A percentile compares a stretch with the other conserved stretches of the same genome.
These are phyloP conservation scores for Hypoxylon sp. DNA, from an alignment of 2,329 filamentous ascomycete species.

Conservation along the genomic window DNA sequence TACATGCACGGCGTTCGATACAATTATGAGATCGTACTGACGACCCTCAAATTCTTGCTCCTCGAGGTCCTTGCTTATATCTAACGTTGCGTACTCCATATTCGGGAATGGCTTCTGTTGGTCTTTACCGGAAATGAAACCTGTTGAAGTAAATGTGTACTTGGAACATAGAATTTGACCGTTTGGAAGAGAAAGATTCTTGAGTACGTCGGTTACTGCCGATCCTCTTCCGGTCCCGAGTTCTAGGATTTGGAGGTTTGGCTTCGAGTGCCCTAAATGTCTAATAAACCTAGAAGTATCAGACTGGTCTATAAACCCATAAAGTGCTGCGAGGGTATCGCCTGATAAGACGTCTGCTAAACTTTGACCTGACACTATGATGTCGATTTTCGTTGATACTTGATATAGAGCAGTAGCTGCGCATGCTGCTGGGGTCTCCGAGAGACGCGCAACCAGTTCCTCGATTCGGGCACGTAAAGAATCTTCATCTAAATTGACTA, in stretches of 20 bases:
- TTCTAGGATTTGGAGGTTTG: slow-evolving; percentile 31
- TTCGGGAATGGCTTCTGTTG: slow-evolving; percentile 24
- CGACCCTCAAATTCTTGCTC: slow-evolving; percentile 43
- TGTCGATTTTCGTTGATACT: slow-evolving; percentile 24
- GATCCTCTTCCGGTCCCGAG: slow-evolving; percentile 28
- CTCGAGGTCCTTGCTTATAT: slow-evolving; percentile 39
- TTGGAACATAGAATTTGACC: slow-evolving; percentile 28
- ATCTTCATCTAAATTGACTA: slow-evolving; percentile 9
- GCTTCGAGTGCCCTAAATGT: slow-evolving; percentile 24
- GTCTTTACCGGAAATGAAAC: slow-evolving; percentile 31
- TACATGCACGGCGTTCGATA: slow-evolving; percentile 42
- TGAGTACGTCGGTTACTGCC: slow-evolving; percentile 11
- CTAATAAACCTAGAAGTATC: slow-evolving; percentile 26
- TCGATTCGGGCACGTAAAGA: slow-evolving; percentile 13
- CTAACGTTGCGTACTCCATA: slow-evolving; percentile 40
- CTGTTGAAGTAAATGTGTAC: slow-evolving; percentile 28
- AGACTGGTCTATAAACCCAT: slow-evolving; percentile 29
- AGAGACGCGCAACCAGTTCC: slow-evolving; percentile 10
- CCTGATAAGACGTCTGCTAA: slow-evolving; percentile 16
- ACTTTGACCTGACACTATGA: slow-evolving; percentile 22
- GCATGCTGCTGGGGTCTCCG: slow-evolving; percentile 19
- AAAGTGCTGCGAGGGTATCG: slow-evolving; percentile 17
- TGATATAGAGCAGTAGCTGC: slow-evolving; percentile 16
- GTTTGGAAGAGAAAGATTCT: slow-evolving; percentile 16
- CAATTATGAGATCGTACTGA: slow-evolving; percentile 45